Percentiles rank a stretch among this genome's conserved stretches.
phyloP scores from a whole-genome alignment of 305 asterid species.

The Caryopteris hybrid region DNA sequence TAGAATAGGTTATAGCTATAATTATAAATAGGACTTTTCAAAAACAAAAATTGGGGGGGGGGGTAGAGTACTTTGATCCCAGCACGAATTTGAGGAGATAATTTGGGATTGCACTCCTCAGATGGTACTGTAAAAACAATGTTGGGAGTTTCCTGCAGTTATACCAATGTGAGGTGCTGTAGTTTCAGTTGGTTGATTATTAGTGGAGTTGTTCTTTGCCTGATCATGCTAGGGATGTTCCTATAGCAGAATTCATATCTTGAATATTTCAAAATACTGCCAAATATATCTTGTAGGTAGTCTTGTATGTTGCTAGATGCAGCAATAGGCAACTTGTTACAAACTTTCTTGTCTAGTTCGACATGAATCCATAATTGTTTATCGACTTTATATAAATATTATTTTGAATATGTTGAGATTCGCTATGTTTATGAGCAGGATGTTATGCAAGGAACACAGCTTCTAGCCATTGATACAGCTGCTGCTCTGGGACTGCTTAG shows the following conservation, averaged over 20 bases:
- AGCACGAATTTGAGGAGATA: not conserved
- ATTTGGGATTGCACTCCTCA: too few relatives aligned
- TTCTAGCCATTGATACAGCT: constrained; percentile 87
- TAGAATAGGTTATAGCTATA: not conserved
- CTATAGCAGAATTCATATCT: not conserved
- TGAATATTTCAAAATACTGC: not conserved
- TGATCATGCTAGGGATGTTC: not conserved
- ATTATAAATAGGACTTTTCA: too few relatives aligned
- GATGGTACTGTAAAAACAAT: too few relatives aligned
- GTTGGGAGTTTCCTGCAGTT: not conserved
- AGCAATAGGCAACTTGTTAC: not conserved
- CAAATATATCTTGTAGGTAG: not conserved
- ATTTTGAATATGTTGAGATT: not conserved
- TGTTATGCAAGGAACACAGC: constrained; percentile 97
- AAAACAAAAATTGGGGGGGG: too few relatives aligned
- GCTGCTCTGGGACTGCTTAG: constrained; percentile 80
- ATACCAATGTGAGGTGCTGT: not conserved
- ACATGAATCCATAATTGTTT: constrained; percentile 1
- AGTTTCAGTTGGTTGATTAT: not conserved
- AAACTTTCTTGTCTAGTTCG: not conserved
- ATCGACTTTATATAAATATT: constrained; percentile 1
- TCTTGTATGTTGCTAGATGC: not conserved
- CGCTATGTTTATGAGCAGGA: constrained; percentile 52
- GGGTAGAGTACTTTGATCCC: not conserved
- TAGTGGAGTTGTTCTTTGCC: not conserved